Evolutionary conservation across 2,329 filamentous ascomycete genomes (phyloP).

Genomic region (Ophiocordyceps camponoti-saundersi): DNA sequence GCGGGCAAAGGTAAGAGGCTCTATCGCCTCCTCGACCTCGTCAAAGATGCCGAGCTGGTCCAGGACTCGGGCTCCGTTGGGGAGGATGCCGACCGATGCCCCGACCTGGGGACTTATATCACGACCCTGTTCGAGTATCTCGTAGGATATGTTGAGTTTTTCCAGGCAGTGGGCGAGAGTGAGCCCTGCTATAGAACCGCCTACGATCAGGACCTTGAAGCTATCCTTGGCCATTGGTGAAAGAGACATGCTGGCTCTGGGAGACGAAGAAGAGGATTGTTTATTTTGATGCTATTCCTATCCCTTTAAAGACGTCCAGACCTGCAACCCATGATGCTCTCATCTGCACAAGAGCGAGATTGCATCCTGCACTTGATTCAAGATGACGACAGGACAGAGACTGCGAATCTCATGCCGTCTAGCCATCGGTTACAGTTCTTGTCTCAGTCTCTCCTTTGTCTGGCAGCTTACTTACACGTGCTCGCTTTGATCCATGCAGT

Average conservation of each 20-base stretch:
- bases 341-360: too few species aligned
- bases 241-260: background rate
- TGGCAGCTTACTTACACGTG: too few species aligned
- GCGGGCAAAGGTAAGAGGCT: constrained; percentile 2
- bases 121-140: constrained; percentile 26
- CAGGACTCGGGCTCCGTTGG: constrained; percentile 25
- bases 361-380: too few species aligned
- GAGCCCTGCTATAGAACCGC: constrained; percentile 27
- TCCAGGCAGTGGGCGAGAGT: constrained; percentile 19
- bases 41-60: constrained; percentile 26
- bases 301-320: background rate
- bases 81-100: constrained; percentile 26
- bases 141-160: constrained; percentile 24
- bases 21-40: constrained; percentile 2
- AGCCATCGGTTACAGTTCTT: too few species aligned
- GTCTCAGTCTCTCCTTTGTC: too few species aligned
- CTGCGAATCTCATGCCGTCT: too few species aligned
- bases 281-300: background rate
- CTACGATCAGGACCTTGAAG: constrained; percentile 18
- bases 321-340: too few species aligned
- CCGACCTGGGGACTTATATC: constrained; percentile 27
- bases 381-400: too few species aligned
- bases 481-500: too few species aligned
- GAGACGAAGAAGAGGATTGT: background rate
- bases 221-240: constrained; percentile 2